Conservation (phyloP, 1,139 yeast genomes). For the Yamadazyma diddensiae region DNA sequence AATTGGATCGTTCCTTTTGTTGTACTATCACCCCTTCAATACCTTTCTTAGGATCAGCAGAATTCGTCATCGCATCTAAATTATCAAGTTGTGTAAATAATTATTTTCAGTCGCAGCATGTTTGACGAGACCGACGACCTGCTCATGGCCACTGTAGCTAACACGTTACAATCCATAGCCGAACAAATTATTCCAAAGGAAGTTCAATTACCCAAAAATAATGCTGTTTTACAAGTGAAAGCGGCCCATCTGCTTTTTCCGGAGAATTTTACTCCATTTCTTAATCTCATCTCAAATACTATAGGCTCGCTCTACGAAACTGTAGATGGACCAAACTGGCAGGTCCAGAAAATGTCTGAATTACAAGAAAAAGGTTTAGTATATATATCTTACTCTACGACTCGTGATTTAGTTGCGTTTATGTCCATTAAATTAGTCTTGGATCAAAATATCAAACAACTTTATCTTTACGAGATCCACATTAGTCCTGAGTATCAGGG, state of each 20-base stretch:
- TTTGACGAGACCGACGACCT: constrained; percentile 20
- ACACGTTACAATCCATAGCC: constrained; percentile 8
- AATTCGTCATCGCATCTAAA: no score
- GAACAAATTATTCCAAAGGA: not conserved
- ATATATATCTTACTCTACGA: constrained; percentile 26
- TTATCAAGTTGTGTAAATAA: no score
- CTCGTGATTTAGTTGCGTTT: constrained; percentile 32
- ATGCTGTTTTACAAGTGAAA: not conserved
- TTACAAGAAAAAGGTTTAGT: constrained; percentile 44
- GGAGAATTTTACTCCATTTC: constrained; percentile 11
- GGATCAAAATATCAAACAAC: constrained; percentile 28
- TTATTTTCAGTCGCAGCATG: not conserved
- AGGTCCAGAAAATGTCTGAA: constrained; percentile 39
- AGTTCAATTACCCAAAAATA: not conserved
- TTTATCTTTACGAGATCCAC: constrained; percentile 58
- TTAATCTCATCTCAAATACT: constrained; percentile 27
- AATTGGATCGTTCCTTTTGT: constrained; percentile 19
- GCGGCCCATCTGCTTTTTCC: constrained; percentile 4
- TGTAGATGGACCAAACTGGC: constrained; percentile 44
- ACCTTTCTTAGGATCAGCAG: no score
- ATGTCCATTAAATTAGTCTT: constrained; percentile 39
- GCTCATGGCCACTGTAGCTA: constrained; percentile 17
- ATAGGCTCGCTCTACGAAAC: constrained; percentile 27
- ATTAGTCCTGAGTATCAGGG: constrained; percentile 29
- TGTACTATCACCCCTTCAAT: constrained; percentile 9